Conservation (phyloP, 768 basidiomycete genomes). For the Psilocybe cyanescens region DNA sequence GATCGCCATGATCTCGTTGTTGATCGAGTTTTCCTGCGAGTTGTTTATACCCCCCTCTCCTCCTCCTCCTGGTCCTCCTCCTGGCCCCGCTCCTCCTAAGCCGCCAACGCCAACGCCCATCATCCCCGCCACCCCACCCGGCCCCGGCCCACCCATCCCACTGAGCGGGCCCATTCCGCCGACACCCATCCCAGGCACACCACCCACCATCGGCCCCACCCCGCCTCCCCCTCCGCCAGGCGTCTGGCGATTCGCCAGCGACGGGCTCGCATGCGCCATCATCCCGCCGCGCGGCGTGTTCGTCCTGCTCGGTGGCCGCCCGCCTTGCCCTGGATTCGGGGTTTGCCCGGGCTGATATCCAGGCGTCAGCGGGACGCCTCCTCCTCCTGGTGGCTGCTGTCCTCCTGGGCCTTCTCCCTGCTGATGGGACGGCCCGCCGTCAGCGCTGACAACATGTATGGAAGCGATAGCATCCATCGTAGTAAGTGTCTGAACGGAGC, state of each 20-base stretch:
- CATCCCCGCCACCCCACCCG: slow-evolving; percentile 8
- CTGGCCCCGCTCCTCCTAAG: background rate
- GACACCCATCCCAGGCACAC: slow-evolving; percentile 5
- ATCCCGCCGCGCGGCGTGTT: slow-evolving; percentile 44
- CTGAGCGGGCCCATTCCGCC: background rate
- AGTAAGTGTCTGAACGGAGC: no score
- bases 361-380: slow-evolving; percentile 35
- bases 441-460: no score
- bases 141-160: background rate
- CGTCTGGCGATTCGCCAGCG: slow-evolving; percentile 50
- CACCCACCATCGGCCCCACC: no score
- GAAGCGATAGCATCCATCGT: no score
- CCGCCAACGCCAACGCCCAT: background rate
- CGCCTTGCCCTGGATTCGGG: slow-evolving; percentile 36
- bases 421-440: background rate
- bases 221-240: slow-evolving; percentile 26
- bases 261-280: slow-evolving; percentile 63
- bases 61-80: background rate
- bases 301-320: slow-evolving; percentile 65
- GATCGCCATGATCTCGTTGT: slow-evolving; percentile 45
- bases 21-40: slow-evolving; percentile 27
- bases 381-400: slow-evolving; percentile 20
- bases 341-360: slow-evolving; percentile 21
- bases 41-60: background rate
- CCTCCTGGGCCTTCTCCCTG: no score